Percentiles rank a stretch among this genome's conserved stretches.
phyloP scores from a whole-genome alignment of 106 monocot species.

The Hemerocallis citrina region DNA sequence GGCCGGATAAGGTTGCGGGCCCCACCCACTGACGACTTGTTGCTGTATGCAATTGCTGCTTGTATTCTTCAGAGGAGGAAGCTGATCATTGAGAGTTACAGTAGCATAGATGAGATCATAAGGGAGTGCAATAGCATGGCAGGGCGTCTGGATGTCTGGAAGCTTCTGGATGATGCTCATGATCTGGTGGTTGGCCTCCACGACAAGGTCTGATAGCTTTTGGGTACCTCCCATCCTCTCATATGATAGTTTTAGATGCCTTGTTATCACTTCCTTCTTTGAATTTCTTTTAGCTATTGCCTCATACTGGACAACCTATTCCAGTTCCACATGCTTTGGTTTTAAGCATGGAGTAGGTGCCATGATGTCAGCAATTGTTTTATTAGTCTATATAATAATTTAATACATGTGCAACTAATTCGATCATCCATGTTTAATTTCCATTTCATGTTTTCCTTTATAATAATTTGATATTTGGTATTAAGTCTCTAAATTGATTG shows the following conservation, averaged over 20 bases:
- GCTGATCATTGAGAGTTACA: slow-evolving; percentile 71
- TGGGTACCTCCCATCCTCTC: background rate
- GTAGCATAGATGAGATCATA: slow-evolving; percentile 82
- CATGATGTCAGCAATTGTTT: background rate
- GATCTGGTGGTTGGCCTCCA: slow-evolving; percentile 66
- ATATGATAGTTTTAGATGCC: background rate
- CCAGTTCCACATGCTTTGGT: too few species aligned
- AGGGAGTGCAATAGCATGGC: slow-evolving; percentile 82
- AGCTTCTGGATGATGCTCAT: slow-evolving; percentile 82
- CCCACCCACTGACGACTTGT: slow-evolving; percentile 78
- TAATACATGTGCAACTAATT: too few species aligned
- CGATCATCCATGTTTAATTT: too few species aligned
- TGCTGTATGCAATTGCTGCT: slow-evolving; percentile 86
- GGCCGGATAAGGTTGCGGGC: slow-evolving; percentile 30
- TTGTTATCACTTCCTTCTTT: background rate
- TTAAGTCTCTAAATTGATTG: too few species aligned
- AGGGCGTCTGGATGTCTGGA: slow-evolving; percentile 76
- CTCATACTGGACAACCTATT: too few species aligned
- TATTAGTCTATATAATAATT: too few species aligned
- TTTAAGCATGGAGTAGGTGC: background rate
- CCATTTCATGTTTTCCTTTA: too few species aligned
- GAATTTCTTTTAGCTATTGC: background rate
- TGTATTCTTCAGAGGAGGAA: slow-evolving; percentile 80
- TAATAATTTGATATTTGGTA: too few species aligned
- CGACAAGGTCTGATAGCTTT: slow-evolving; percentile 28